Base-by-base conservation (phyloP, 2,329 filamentous ascomycete genomes). In the Pseudocercospora fijiensis region DNA sequence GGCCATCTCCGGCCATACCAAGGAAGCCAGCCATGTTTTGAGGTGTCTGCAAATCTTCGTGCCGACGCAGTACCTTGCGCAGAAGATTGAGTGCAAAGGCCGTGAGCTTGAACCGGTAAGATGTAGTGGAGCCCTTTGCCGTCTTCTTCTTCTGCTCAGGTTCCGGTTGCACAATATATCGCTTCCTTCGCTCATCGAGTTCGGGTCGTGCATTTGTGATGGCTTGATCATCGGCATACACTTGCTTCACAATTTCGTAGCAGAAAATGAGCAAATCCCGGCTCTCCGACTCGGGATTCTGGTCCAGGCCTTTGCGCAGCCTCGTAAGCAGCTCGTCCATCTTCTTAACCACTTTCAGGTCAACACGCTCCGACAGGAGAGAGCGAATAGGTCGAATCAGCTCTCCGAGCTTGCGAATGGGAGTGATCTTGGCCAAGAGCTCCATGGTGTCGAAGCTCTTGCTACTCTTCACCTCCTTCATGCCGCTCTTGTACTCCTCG, bases 381-480 rank as follows among this genome's bases (percentile, higher is more conserved):
- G 87, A 83, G 71, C 91, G 90, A 53, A 98, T 81, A 1, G 95
- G 96, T 59, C 84, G 84, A 57, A 97, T 84, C 3, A 99, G 85
- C 57, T 89, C 86, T 55, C 89, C 87, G 5, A 98, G 83, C 62
- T 88, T 86, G 58, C 79, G 82, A 24, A 97, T 82, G 1, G 92
- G 94, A 1, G 91, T 88, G 55, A 88, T 92, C 73, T 89, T 91
- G 26, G 95, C 90, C 68, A 98, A 84, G 16, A 98, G 82, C 76
- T 98, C 94, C 88, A 98, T 96, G 0, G 95, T 96, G 74, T 99
- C 96, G 73, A 93, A 96, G 75, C 93, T 97, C 82, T 98, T 99
- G 82, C 91, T 97, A 77, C 91, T 95, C 81, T 96, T 98, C 62
- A 99, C 89, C 78, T 99, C 95, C 77, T 96, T 96, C 89, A 96